Evolutionary conservation across 495 filamentous ascomycete genomes (phyloP), one percentile per base, ranked within the genome.

Genomic region (Annulohypoxylon stygium): DNA sequence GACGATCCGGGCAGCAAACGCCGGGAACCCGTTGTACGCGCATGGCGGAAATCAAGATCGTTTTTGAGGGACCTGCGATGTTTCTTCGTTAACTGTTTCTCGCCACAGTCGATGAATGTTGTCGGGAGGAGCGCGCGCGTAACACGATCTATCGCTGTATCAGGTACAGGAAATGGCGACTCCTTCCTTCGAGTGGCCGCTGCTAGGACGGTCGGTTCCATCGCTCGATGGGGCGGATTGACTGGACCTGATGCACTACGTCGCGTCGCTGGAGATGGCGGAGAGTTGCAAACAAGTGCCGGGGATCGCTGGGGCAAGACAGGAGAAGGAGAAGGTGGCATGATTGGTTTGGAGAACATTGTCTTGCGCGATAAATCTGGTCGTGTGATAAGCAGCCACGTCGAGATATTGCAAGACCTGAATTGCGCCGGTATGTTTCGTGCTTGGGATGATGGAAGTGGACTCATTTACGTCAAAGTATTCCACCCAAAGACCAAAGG

Each of bases 371-470:
- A 86, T 64, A 57, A 23, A 7, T 75, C 81, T 18, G 85, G 83
- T 0, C 55, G 77, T 30, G 78, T 86, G n/a, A 76, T 86, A 16
- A 77, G 81, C 76, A 47, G 75, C 67, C 74, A 59, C 64, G 84
- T 65, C 0, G 81, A 83, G 48, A 83, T 94, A n/a, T 83, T 92
- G 30, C 89, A 86, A 58, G 92, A 93, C 74, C 93, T 92, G 78
- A 97, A 98, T 77, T 97, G 93, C 74, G 92, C 90, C 3, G 95
- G 95, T 0, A 95, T 98, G 93, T 97, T 93, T 81, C 85, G 94
- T 33, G 93, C 92, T 7, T 96, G 90, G 88, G 78, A 93, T 34
- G 89, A 93, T 68, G 87, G 86, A 39, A 70, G 89, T 45, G 93
- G 91, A 3, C 81, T 80, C 36, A 86, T 88, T 64, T 84, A 81